Conservation (phyloP, 345 rosid genomes). For the Limnanthes douglasii region DNA sequence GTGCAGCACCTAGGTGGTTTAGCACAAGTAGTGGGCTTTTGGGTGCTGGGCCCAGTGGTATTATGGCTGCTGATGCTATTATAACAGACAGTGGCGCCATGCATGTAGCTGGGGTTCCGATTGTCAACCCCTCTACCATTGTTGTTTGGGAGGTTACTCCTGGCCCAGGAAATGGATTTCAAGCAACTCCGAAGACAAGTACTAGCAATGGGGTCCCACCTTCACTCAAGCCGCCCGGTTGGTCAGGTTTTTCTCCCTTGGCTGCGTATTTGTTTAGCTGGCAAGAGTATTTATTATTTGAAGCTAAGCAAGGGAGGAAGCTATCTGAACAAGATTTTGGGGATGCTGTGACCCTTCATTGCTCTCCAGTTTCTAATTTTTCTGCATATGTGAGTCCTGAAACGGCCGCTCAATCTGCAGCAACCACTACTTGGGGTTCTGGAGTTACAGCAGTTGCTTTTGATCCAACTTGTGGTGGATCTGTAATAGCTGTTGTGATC, state of each 20-base stretch:
- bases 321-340: conserved; percentile 46
- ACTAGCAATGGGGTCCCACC: conserved; percentile 63
- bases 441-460: conserved; percentile 99
- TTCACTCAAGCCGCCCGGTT: conserved; percentile 70
- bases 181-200: conserved; percentile 50
- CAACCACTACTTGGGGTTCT: conserved; percentile 99
- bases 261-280: conserved; percentile 92
- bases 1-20: conserved; percentile 70
- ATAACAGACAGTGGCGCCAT: conserved; percentile 93
- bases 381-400: conserved; percentile 99
- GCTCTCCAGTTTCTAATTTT: conserved; percentile 97
- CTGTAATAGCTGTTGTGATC: conserved; percentile 93
- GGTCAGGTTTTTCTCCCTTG: conserved; percentile 98
- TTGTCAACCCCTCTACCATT: conserved; percentile 95
- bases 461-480: conserved; percentile 98
- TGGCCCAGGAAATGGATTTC: conserved; percentile 90
- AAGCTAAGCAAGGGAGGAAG: conserved; percentile 62
- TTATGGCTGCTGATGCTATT: conserved; percentile 99
- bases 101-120: conserved; percentile 99
- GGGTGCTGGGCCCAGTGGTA: conserved; percentile 99
- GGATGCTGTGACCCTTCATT: conserved; percentile 60
- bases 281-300: conserved; percentile 88
- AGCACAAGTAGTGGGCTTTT: conserved; percentile 90
- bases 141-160: conserved; percentile 99
- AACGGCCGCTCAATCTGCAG: conserved; percentile 93